Base-by-base conservation (phyloP, 176 grass and related monocot genomes). In the Chrysopogon serrulatus region DNA sequence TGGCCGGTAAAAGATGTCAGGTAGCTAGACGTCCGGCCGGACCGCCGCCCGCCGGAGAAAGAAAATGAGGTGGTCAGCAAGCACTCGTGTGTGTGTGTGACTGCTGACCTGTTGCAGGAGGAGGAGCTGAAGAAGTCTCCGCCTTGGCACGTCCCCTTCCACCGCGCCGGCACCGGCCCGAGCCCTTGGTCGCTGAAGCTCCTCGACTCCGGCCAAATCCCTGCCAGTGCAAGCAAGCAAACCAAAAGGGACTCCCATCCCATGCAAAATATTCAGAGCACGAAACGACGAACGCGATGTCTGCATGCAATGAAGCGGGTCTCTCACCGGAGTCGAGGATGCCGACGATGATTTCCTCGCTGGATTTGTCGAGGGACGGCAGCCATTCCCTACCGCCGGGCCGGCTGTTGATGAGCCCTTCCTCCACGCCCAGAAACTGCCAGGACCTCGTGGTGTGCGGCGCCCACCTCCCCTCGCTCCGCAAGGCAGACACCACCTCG, bases 361-460 rank as follows among this genome's bases (percentile, higher is more conserved):
- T 84, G 81, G 80, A 12, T 5, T 87, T 81, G 10, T 78, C 82
- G 65, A 64, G 79, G 71, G 90, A 77, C 33, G 83, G 92, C 76
- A 87, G 57, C 89, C 63, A 53, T 32, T 84, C 74, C 68, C 26
- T 32, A 30, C 65, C 62, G 19, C 54, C 61, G 27, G 28, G 37
- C 31, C 49, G 62, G 14, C 69, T 63, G 27, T 44, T 48, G 40
- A 27, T 42, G 42, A 84, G 21, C 10, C 89, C 93, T 51, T 97
- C 94, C 74, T 95, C 96, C 4, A 86, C 64, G 15, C 85, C 85
- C 40, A 98, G 18, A 77, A 98, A 98, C 73, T 93, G 87, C 96
- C 96, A 98, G 65, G 96, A 98, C 73, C 96, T 92, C 12, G 93
- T 98, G 76, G 96, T 98, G 85, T 95, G 96, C 14, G 87, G 91